Percentiles rank a stretch among this genome's conserved stretches.
These are phyloP conservation scores for Zygotorulaspora mrakii DNA, from an alignment of 1,139 yeast genomes.

Conservation along the genomic window DNA sequence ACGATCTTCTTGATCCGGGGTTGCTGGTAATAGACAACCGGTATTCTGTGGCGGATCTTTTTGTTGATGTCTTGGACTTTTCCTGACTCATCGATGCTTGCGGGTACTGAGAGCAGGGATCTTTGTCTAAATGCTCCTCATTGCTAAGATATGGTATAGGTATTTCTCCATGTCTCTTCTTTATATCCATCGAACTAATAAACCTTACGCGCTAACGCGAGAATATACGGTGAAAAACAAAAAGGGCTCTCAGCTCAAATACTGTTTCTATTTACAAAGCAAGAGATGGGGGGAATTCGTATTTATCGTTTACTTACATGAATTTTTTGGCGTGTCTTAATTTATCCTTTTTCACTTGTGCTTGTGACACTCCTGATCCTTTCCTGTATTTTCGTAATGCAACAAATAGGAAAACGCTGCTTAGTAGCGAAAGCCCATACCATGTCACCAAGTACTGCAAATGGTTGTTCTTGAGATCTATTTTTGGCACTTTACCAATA, in stretches of 20 bases:
- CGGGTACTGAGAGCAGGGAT: background rate
- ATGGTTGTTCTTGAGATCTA: constrained; percentile 83
- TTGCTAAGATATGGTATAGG: too few relatives aligned
- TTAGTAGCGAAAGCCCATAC: constrained; percentile 79
- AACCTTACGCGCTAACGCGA: too few relatives aligned
- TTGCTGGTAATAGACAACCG: constrained; percentile 34
- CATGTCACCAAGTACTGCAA: constrained; percentile 89
- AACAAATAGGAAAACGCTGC: constrained; percentile 58
- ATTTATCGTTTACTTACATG: constrained; percentile 27
- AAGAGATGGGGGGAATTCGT: too few relatives aligned
- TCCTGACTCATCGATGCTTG: constrained; percentile 17
- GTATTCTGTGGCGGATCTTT: constrained; percentile 33
- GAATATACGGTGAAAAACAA: too few relatives aligned
- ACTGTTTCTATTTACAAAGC: too few relatives aligned
- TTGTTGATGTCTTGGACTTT: constrained; percentile 15
- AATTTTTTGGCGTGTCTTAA: constrained; percentile 44
- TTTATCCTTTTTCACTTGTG: constrained; percentile 40
- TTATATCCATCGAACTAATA: too few relatives aligned
- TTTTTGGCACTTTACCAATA: constrained; percentile 72
- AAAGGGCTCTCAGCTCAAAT: too few relatives aligned
- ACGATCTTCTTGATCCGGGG: constrained; percentile 36
- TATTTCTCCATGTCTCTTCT: too few relatives aligned
- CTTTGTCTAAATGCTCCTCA: too few relatives aligned
- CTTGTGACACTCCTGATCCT: constrained; percentile 42
- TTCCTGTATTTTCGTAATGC: constrained; percentile 48